These are phyloP conservation scores for Colletotrichum sojae DNA, from an alignment of 2,329 filamentous ascomycete species.

Conservation along the genomic window DNA sequence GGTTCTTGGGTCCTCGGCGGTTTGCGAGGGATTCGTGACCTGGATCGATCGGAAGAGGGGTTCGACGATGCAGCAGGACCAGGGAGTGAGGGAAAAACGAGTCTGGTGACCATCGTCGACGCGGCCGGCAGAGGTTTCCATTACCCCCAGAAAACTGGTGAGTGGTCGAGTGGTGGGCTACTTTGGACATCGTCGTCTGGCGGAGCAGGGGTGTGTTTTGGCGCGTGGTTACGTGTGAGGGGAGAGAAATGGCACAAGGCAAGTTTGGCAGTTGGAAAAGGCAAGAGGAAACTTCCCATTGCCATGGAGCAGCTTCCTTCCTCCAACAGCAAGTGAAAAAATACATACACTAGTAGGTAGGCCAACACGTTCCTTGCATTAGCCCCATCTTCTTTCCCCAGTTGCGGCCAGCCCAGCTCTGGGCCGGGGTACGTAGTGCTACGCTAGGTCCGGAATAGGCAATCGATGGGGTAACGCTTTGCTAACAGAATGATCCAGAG, in stretches of 20 bases:
- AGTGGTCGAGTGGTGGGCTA: constrained; percentile 28
- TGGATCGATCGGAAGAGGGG: constrained; percentile 3
- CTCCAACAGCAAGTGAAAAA: constrained; percentile 3
- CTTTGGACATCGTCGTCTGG: constrained; percentile 35
- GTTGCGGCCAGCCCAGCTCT: constrained; percentile 15
- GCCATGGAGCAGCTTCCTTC: constrained; percentile 20
- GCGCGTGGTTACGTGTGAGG: too few species aligned
- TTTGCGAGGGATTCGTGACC: constrained; percentile 19
- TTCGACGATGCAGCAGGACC: neutral
- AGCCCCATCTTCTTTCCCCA: constrained; percentile 33
- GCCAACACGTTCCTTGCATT: constrained; percentile 38
- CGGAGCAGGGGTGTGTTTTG: constrained; percentile 6
- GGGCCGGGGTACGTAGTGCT: constrained; percentile 1
- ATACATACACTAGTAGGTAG: too few species aligned
- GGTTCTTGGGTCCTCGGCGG: constrained; percentile 4
- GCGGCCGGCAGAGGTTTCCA: constrained; percentile 33
- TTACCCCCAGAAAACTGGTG: constrained; percentile 41
- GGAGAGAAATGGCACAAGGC: neutral
- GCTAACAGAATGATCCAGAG: constrained; percentile 33
- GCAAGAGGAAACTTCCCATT: constrained; percentile 20
- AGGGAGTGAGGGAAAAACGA: neutral
- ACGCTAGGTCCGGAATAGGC: constrained; percentile 32
- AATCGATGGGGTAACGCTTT: constrained; percentile 41
- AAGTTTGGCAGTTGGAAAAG: neutral
- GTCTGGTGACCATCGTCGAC: constrained; percentile 34